Evolutionary conservation across 208 protist genomes (phyloP), one percentile per base, ranked within the genome.

Genomic region (Zelonia costaricensis): DNA sequence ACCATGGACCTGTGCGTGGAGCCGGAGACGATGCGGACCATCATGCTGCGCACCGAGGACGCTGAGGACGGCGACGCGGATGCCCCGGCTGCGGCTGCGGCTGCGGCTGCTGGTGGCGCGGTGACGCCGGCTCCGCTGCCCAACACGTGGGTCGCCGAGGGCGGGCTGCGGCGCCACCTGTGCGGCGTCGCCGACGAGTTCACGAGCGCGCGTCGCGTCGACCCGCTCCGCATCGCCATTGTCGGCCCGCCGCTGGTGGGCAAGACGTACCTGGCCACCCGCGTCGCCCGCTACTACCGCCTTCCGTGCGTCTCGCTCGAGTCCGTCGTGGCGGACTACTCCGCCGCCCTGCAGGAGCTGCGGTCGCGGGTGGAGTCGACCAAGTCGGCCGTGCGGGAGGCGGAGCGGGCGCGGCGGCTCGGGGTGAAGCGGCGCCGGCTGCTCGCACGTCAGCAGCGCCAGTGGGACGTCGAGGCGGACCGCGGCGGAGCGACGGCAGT

Each of bases 221-320:
- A 72, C 20, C 91, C 96, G 0, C 71, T 98, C 22, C 84, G 91
- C 40, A 39, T 97, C n/a, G 71, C 77, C 8, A 28, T 98, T 4
- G 65, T 95, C 7, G 96, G 96, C 16, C 94, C 94, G 12, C 96
- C 96, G 30, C 74, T 88, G 42, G 74, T 82, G 2, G 96, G 96
- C 31, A 97, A 97, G 75, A 81, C 91, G 4, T 86, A 68, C 49
- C 56, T 92, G 9, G 65, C 88, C 4, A 44, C 22, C n/a, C 66
- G 61, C 4, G 58, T 98, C 4, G 76, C 75, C 2, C 36, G 47
- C 18, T 66, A 93, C 59, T 98, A 98, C 70, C 69, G 85, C 25
- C 43, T 98, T 9, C 84, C 93, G 3, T 65, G 58, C 39, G 58
- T 73, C 4, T 65, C 66, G 22, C 9, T 73, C 27, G 52, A 57